Percentiles rank a stretch among this genome's conserved stretches.
phyloP scores from a whole-genome alignment of 352 stramenopile genomes.

The Albugo candida region DNA sequence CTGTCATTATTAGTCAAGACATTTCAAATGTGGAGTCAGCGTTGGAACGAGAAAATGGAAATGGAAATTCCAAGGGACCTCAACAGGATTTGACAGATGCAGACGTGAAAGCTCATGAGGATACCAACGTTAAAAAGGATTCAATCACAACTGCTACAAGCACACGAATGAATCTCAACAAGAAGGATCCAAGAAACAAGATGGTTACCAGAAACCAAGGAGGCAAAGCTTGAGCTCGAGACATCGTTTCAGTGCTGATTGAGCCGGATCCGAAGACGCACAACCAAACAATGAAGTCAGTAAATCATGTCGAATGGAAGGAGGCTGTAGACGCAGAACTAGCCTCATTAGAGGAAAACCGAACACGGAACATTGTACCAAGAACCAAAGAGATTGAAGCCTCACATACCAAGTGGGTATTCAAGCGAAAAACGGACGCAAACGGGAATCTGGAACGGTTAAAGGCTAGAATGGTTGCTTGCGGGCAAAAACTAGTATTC shows the following conservation, averaged over 20 bases:
- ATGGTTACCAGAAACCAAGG: too few species aligned
- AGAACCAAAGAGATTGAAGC: background rate
- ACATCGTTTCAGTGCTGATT: background rate
- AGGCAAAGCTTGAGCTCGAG: too few species aligned
- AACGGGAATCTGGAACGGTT: background rate
- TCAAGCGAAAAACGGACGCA: background rate
- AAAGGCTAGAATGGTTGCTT: background rate
- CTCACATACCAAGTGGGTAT: background rate
- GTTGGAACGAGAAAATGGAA: conserved; percentile 4
- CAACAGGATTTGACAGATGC: too few species aligned
- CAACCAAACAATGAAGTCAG: background rate
- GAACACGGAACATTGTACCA: background rate
- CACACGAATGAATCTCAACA: background rate
- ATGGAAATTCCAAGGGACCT: too few species aligned
- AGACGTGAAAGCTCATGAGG: too few species aligned
- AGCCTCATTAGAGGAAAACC: background rate
- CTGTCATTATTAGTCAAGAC: background rate
- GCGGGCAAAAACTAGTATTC: background rate
- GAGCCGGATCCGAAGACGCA: background rate
- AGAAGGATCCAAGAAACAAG: too few species aligned
- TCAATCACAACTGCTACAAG: background rate
- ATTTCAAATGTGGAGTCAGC: background rate
- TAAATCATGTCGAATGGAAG: background rate
- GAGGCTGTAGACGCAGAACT: background rate
- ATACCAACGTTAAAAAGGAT: background rate